phyloP scores from a whole-genome alignment of 169 alveolate genomes.

The Perkinsus marinus region DNA sequence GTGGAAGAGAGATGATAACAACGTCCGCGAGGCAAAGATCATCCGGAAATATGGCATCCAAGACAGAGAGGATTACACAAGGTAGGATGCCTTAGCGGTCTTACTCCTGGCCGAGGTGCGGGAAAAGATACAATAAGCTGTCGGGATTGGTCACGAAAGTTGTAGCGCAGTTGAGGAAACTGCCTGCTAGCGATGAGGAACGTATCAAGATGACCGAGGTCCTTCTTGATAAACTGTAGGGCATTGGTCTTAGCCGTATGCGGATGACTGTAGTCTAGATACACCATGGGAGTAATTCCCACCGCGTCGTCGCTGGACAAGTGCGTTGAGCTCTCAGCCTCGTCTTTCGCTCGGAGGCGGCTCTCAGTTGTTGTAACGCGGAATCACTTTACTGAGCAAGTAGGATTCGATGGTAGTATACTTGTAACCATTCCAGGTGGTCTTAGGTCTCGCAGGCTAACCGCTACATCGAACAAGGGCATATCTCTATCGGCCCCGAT shows the following conservation, averaged over 20 bases:
- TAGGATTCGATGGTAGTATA: neutral
- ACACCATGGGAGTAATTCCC: slow-evolving; percentile 83
- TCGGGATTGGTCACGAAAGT: slow-evolving; percentile 82
- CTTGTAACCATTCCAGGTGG: neutral
- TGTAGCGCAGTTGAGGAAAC: slow-evolving; percentile 69
- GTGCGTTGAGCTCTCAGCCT: slow-evolving; percentile 78
- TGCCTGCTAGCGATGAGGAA: slow-evolving; percentile 78
- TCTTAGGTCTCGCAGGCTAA: neutral
- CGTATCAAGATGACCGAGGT: slow-evolving; percentile 81
- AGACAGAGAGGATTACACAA: slow-evolving; percentile 88
- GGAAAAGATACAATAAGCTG: slow-evolving; percentile 76
- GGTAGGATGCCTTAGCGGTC: slow-evolving; percentile 24
- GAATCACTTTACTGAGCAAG: slow-evolving; percentile 73
- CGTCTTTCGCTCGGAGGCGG: slow-evolving; percentile 92
- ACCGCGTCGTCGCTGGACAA: slow-evolving; percentile 67
- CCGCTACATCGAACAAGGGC: slow-evolving; percentile 12
- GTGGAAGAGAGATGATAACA: slow-evolving; percentile 82
- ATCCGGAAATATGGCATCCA: slow-evolving; percentile 83
- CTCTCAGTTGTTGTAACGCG: slow-evolving; percentile 83
- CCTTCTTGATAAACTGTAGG: slow-evolving; percentile 77
- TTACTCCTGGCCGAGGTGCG: neutral
- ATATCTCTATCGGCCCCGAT: slow-evolving; percentile 78
- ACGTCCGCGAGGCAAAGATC: slow-evolving; percentile 78
- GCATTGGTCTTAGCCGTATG: neutral
- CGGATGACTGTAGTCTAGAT: slow-evolving; percentile 3